These are phyloP conservation scores for Meripilus lineatus DNA, from an alignment of 1,284 basidiomycete species.

Conservation along the genomic window DNA sequence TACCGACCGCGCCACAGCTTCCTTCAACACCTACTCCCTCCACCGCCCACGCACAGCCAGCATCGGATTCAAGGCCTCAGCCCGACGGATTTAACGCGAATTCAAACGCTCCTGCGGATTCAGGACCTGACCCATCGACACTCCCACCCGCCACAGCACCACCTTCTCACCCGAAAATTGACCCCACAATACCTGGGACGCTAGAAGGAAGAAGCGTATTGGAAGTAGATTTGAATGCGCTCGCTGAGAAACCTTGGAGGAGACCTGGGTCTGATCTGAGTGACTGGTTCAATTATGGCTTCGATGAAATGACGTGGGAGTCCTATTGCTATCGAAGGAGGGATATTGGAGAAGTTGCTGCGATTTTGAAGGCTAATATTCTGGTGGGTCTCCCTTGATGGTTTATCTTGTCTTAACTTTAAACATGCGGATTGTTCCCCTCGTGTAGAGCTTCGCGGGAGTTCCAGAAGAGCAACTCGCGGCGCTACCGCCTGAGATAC, in stretches of 20 bases:
- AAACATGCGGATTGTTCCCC: conserved; percentile 1
- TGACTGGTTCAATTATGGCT: conserved; percentile 99
- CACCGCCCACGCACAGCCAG: conserved; percentile 11
- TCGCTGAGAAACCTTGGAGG: conserved; percentile 91
- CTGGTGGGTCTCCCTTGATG: conserved; percentile 47
- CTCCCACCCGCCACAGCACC: conserved; percentile 65
- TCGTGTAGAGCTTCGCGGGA: conserved; percentile 65
- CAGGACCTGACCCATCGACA: conserved; percentile 53
- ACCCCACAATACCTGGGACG: conserved; percentile 60
- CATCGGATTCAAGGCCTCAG: conserved; percentile 5
- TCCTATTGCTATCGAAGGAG: conserved; percentile 85
- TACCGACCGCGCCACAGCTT: conserved; percentile 21
- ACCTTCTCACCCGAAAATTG: conserved; percentile 71
- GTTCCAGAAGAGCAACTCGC: conserved; percentile 78
- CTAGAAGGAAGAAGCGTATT: conserved; percentile 82
- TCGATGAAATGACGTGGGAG: conserved; percentile 95
- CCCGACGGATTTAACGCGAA: conserved; percentile 20
- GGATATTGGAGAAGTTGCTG: conserved; percentile 75
- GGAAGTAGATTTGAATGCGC: conserved; percentile 80
- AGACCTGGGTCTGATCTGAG: conserved; percentile 89
- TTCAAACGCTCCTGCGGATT: conserved; percentile 16
- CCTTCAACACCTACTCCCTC: conserved; percentile 24
- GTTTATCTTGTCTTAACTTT: background rate
- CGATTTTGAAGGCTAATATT: conserved; percentile 72
- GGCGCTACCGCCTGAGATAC: conserved; percentile 69